These are phyloP conservation scores for Diplotaxis tenuifolia DNA, from an alignment of 345 rosid genomes.

Conservation along the genomic window DNA sequence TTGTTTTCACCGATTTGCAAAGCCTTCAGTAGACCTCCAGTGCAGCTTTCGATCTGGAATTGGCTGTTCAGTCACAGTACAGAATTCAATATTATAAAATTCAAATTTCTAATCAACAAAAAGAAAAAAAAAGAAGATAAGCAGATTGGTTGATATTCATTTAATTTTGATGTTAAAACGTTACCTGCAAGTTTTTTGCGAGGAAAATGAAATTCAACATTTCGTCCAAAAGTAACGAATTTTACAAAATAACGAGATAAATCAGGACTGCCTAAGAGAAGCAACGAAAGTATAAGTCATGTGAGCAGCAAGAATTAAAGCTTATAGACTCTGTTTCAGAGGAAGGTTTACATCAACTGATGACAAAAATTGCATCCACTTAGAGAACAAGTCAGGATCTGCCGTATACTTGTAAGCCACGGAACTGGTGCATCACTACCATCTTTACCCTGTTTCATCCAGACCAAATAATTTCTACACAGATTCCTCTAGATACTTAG, in stretches of 20 bases:
- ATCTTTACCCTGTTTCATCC: conserved; percentile 23
- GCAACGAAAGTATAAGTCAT: background rate
- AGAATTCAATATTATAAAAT: background rate
- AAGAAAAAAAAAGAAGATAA: conserved; percentile 1
- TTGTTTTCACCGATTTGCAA: conserved; percentile 56
- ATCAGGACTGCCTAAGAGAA: conserved; percentile 21
- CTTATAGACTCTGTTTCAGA: background rate
- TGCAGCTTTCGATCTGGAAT: conserved; percentile 77
- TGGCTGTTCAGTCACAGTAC: conserved; percentile 48
- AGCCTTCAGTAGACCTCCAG: conserved; percentile 89
- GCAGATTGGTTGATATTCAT: background rate
- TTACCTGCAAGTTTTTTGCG: conserved; percentile 30
- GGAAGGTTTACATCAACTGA: conserved; percentile 30
- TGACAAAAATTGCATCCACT: conserved; percentile 41
- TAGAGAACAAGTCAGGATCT: conserved; percentile 31
- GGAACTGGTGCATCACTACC: conserved; percentile 34
- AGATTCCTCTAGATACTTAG: background rate
- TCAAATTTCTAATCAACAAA: background rate
- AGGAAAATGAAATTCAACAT: conserved; percentile 32
- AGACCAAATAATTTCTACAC: background rate
- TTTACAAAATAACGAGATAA: conserved; percentile 27
- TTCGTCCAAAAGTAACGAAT: conserved; percentile 28
- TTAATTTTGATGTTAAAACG: background rate
- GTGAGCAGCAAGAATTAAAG: background rate
- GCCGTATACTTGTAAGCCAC: conserved; percentile 34